Percentiles rank a stretch among this genome's conserved stretches.
These are phyloP conservation scores for Neurospora sp. DNA, from an alignment of 2,329 filamentous ascomycete species.

Conservation along the genomic window DNA sequence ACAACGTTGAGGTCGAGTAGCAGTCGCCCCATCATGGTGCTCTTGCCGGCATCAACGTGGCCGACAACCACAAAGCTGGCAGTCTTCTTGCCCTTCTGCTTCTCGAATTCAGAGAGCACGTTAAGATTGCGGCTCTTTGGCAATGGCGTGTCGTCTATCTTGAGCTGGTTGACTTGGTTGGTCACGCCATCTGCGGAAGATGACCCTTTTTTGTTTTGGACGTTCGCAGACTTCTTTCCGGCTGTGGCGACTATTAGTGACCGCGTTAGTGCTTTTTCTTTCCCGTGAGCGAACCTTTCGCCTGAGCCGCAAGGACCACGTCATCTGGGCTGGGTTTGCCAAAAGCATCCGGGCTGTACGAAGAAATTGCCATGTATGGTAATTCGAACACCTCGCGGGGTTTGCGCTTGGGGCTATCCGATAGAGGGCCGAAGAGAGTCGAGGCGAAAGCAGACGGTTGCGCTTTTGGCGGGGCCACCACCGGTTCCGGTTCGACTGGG, in stretches of 20 bases:
- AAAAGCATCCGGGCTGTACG: constrained; percentile 55
- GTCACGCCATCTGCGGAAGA: constrained; percentile 23
- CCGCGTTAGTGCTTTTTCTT: constrained; percentile 38
- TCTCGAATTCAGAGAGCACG: constrained; percentile 72
- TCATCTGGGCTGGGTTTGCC: constrained; percentile 86
- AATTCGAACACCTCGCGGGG: constrained; percentile 29
- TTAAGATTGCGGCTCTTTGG: constrained; percentile 72
- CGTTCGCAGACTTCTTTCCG: constrained; percentile 35
- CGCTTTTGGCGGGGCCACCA: constrained; percentile 13
- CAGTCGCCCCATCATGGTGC: constrained; percentile 92
- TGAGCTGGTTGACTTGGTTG: constrained; percentile 29
- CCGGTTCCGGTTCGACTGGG: constrained; percentile 21
- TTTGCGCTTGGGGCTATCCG: constrained; percentile 14
- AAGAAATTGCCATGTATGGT: constrained; percentile 40
- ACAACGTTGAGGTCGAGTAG: constrained; percentile 82
- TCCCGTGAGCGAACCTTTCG: constrained; percentile 66
- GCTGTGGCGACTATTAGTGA: constrained; percentile 44
- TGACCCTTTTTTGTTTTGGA: constrained; percentile 31
- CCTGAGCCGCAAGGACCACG: constrained; percentile 76
- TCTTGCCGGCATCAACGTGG: constrained; percentile 96
- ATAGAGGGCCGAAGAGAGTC: constrained; percentile 37
- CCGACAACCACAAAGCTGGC: constrained; percentile 92
- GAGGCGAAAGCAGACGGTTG: constrained; percentile 48
- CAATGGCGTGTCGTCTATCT: constrained; percentile 41
- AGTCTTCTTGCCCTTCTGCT: constrained; percentile 64